A percentile compares a stretch with the other conserved stretches of the same genome.
Conservation (phyloP, 768 basidiomycete species). For the Lactifluus volemus region DNA sequence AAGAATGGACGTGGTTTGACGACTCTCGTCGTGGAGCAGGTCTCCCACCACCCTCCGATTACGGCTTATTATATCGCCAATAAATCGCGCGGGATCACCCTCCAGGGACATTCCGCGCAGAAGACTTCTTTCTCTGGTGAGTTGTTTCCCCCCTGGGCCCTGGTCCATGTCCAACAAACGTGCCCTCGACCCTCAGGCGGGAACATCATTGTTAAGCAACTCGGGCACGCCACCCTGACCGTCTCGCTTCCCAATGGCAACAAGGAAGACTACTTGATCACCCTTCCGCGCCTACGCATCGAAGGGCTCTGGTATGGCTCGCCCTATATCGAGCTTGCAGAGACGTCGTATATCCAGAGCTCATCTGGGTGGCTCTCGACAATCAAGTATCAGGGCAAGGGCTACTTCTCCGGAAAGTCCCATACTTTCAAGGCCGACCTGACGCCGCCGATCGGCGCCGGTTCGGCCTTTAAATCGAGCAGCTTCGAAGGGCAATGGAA, state of each 20-base stretch:
- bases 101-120: conserved; percentile 87
- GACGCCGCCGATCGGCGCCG: conserved; percentile 32
- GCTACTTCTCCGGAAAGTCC: conserved; percentile 89
- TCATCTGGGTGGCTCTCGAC: conserved; percentile 52
- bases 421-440: conserved; percentile 86
- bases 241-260: conserved; percentile 49
- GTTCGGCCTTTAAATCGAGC: conserved; percentile 24
- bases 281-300: conserved; percentile 84
- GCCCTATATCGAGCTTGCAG: conserved; percentile 87
- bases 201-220: conserved; percentile 83
- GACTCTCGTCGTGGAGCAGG: conserved; percentile 83
- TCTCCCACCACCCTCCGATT: conserved; percentile 90
- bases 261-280: conserved; percentile 75
- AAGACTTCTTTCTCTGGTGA: conserved; percentile 86
- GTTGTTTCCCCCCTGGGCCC: conserved; percentile 15
- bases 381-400: conserved; percentile 88
- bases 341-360: conserved; percentile 68
- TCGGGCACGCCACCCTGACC: conserved; percentile 84
- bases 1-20: conserved; percentile 64
- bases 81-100: conserved; percentile 58
- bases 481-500: conserved; percentile 80
- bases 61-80: conserved; percentile 87
- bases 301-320: conserved; percentile 89
- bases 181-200: conserved; percentile 34
- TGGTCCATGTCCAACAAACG: background rate